These are phyloP conservation scores for Trypanosoma rangeli DNA, from an alignment of 208 protist species.

Conservation along the genomic window DNA sequence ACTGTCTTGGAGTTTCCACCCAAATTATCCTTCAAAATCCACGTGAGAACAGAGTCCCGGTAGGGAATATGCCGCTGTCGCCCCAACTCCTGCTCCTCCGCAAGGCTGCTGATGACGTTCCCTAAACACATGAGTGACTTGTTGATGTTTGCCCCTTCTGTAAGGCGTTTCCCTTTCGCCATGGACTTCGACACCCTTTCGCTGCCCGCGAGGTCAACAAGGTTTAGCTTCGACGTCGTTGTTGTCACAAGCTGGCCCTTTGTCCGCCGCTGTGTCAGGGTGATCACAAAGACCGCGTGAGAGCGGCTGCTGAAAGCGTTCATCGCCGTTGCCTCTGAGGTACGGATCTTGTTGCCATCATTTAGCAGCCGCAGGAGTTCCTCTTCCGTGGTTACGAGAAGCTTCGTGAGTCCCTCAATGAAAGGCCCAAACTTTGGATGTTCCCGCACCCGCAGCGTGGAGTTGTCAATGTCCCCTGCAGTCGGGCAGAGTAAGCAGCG, in stretches of 20 bases:
- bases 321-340: conserved; percentile 83
- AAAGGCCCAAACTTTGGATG: conserved; percentile 81
- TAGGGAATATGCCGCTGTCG: conserved; percentile 50
- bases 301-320: conserved; percentile 88
- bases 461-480: conserved; percentile 54
- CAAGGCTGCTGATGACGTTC: conserved; percentile 86
- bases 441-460: conserved; percentile 71
- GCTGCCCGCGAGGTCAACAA: conserved; percentile 94
- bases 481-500: conserved; percentile 68
- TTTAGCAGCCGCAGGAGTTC: conserved; percentile 83
- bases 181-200: conserved; percentile 79
- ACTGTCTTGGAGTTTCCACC: conserved; percentile 93
- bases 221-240: conserved; percentile 87
- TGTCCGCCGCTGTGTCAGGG: conserved; percentile 59
- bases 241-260: conserved; percentile 52
- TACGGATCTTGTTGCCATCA: conserved; percentile 84
- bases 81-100: conserved; percentile 30
- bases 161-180: conserved; percentile 56
- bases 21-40: conserved; percentile 86
- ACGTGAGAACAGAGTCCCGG: conserved; percentile 88
- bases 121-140: conserved; percentile 89
- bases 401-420: conserved; percentile 75
- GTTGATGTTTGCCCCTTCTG: conserved; percentile 92
- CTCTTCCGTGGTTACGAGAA: conserved; percentile 53
- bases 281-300: conserved; percentile 86